Evolutionary conservation across 2,329 filamentous ascomycete genomes (phyloP), one percentile per base, ranked within the genome.

Genomic region (Huntiella abstrusa): DNA sequence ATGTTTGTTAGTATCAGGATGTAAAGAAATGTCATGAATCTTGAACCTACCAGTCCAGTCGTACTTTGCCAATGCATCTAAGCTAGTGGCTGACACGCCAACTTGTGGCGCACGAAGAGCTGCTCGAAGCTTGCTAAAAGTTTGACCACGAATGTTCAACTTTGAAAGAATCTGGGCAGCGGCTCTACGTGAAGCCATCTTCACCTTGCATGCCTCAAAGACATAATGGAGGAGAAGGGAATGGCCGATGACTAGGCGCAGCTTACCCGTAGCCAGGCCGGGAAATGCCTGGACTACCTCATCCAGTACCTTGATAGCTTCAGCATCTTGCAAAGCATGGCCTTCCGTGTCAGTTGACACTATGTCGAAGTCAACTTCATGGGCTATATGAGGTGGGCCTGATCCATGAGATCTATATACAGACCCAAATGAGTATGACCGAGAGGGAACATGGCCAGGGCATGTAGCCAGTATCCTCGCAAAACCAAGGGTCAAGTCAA

Each of bases 351-450:
- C 79, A 39, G 75, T 73, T 1, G 86, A 88, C n/a, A 94, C 73
- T 50, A 98, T 86, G 61, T 98, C 91, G 59, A 96, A 98, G 59
- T 96, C 87, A 2, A 92, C 87, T 58, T 96, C 91, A 7, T 83
- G 81, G 58, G 84, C 81, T 55, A 80, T 81, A 48, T 73, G 71
- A 5, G 91, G 91, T 54, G 93, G 83, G 2, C 84, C 83, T 5
- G 84, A 86, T 42, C 77, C 69, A 40, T 73, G 77, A 52, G 92
- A 83, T 36, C 91, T 75, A 57, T 85, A 96, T 1, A 96, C 86
- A 33, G 72, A 80, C 5, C 86, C 87, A 58, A 98, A 95, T 0
- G 83, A 77, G 59, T 85, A 94, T 0, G 83, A 83, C 53, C 84
- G 82, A 53, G 83, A 75, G 1, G 75, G 68, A 0, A 75, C 66